Conservation (phyloP, 768 basidiomycete genomes). For the Termitomyces sp. region DNA sequence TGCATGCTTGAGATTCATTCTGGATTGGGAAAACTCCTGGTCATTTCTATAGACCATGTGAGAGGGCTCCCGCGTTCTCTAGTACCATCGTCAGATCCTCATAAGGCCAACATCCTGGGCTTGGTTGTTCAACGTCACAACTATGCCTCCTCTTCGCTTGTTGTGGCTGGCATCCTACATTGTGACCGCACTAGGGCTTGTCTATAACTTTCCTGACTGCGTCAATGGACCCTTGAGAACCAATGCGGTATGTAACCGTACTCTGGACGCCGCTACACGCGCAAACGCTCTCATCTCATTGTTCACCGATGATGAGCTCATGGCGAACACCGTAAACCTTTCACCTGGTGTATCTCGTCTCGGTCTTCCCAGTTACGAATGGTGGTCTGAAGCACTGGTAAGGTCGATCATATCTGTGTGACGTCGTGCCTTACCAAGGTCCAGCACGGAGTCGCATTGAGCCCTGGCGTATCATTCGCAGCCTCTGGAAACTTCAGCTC, state of each 20-base stretch:
- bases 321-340: conserved; percentile 41
- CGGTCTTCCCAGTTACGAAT: conserved; percentile 49
- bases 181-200: conserved; percentile 8
- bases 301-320: conserved; percentile 47
- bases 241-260: conserved; percentile 43
- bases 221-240: conserved; percentile 35
- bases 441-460: conserved; percentile 49
- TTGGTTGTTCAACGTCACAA: neutral
- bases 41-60: neutral
- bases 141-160: conserved; percentile 1
- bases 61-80: neutral
- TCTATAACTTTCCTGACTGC: conserved; percentile 44
- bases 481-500: conserved; percentile 45
- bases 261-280: conserved; percentile 36
- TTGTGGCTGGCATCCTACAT: conserved; percentile 6
- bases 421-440: neutral
- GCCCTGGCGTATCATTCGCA: conserved; percentile 48
- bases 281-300: conserved; percentile 42
- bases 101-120: neutral
- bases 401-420: neutral
- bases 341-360: conserved; percentile 49
- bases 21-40: neutral
- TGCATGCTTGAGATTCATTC: neutral
- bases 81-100: neutral
- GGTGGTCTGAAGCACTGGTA: conserved; percentile 60